phyloP scores from a whole-genome alignment of 2,329 filamentous ascomycete genomes.

The Ophiocordyceps camponoti-floridani region DNA sequence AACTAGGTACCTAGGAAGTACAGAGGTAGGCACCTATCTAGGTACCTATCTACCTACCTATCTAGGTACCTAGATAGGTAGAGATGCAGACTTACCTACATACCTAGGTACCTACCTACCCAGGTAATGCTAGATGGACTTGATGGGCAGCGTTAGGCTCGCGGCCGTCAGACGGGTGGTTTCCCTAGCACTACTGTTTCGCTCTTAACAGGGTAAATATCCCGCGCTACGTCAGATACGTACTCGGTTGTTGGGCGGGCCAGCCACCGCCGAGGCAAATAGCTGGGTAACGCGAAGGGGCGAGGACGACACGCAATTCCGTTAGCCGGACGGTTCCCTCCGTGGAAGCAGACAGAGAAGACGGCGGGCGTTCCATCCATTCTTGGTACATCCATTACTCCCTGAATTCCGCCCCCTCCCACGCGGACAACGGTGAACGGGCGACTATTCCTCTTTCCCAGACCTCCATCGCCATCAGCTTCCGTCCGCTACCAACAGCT shows the following conservation, averaged over 20 bases:
- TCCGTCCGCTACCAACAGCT: no score
- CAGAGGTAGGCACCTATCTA: no score
- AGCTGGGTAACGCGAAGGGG: not conserved
- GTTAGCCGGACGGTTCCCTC: not conserved
- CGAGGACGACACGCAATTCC: not conserved
- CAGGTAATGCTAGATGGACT: no score
- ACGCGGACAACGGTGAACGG: not conserved
- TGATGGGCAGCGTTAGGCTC: no score
- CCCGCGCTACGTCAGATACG: not conserved
- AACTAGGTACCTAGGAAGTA: no score
- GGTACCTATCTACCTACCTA: no score
- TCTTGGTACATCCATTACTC: no score
- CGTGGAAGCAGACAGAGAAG: not conserved
- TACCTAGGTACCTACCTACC: not conserved
- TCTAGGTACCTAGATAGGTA: no score
- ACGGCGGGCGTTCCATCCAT: not conserved
- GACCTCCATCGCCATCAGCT: not conserved
- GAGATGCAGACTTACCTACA: no score
- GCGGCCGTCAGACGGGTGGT: no score
- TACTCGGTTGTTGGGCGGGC: not conserved
- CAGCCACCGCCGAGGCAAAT: not conserved
- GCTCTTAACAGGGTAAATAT: no score
- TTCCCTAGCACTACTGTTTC: no score
- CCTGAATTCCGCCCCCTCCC: not conserved
- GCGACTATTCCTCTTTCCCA: not conserved